Evolutionary conservation across 2,329 filamentous ascomycete species (phyloP), one percentile per base, ranked within the genome.

Genomic region (Coleophoma cylindrospora): DNA sequence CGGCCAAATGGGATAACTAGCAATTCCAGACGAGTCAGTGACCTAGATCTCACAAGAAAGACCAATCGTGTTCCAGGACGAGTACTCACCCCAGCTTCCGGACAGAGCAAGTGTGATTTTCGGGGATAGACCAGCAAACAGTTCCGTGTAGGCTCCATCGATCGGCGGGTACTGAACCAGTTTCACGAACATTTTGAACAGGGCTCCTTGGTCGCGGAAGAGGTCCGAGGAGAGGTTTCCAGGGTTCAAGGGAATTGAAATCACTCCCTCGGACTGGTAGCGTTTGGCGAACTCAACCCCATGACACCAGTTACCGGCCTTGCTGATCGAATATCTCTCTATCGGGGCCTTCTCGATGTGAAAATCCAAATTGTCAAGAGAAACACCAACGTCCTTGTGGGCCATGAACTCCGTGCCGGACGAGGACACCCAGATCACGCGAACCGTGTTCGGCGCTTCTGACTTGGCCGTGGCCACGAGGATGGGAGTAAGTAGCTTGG

Each of bases 1-100:
- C 64, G 58, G 53, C 74, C 74, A 68, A 71, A 78, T 2, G 74
- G 74, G 38, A 73, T 64, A 32, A 78, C 65, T 66, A 43, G 9
- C 21, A 37, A 22, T 47, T 21, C 15, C 48, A 17, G 44, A 45
- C 21, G 7, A 13, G 34, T 45, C 15, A 21, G 43, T 19, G 19
- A 19, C 19, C 19, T 19, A 19, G 19, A 19, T 19, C 19, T 19
- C 19, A 19, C 19, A 19, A 19, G 19, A 19, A 19, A 19, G 19
- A 19, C 19, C 19, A 19, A 19, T 19, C 3, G 19, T 19, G 19
- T 19, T 19, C 19, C 19, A 19, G 19, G 19, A 19, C 19, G 19
- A 19, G 14, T 6, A 55, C 48, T 47, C 47, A 57, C 55, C 45
- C 55, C 53, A 57, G 21, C 40, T 19, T 17, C 46, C 55, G 34